These are phyloP conservation scores for Metschnikowia dekortorum DNA, from an alignment of 805 yeast species.

Conservation along the genomic window DNA sequence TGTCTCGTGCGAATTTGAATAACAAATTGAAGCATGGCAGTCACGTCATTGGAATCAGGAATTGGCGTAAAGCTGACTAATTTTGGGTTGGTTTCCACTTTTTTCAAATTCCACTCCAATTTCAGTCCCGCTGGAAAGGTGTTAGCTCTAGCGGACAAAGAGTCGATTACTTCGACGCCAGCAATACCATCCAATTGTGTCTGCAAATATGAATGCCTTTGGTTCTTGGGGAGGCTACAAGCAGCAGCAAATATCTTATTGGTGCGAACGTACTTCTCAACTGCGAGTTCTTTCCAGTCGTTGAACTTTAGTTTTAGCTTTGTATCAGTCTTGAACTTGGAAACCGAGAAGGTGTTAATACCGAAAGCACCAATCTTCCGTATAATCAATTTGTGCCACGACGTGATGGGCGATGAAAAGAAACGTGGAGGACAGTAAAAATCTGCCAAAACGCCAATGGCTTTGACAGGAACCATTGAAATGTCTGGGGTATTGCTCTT, in stretches of 20 bases:
- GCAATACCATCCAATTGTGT: slow-evolving; percentile 32
- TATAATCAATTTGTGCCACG: slow-evolving; percentile 45
- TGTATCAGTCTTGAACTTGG: slow-evolving; percentile 42
- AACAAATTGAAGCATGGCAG: slow-evolving; percentile 37
- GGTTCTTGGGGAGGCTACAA: slow-evolving; percentile 27
- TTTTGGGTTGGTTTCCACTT: slow-evolving; percentile 68
- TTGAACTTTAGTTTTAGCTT: slow-evolving; percentile 52
- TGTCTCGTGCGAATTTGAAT: slow-evolving; percentile 36
- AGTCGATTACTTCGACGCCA: slow-evolving; percentile 29
- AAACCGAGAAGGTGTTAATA: slow-evolving; percentile 55
- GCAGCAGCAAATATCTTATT: slow-evolving; percentile 73
- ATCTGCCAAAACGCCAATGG: slow-evolving; percentile 39
- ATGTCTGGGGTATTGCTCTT: slow-evolving; percentile 24
- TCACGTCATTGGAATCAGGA: slow-evolving; percentile 42
- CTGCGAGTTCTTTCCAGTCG: slow-evolving; percentile 82
- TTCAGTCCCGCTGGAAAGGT: slow-evolving; percentile 52
- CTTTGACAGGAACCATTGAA: slow-evolving; percentile 33
- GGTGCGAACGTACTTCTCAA: slow-evolving; percentile 70
- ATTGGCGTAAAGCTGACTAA: slow-evolving; percentile 66
- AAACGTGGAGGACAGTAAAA: slow-evolving; percentile 40
- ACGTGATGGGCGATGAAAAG: slow-evolving; percentile 19
- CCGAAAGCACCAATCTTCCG: slow-evolving; percentile 66
- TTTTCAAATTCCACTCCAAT: slow-evolving; percentile 72
- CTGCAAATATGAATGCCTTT: slow-evolving; percentile 43
- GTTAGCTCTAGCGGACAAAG: slow-evolving; percentile 29